Evolutionary conservation across 345 rosid genomes (phyloP).

Genomic region (Hirschfeldia incana): DNA sequence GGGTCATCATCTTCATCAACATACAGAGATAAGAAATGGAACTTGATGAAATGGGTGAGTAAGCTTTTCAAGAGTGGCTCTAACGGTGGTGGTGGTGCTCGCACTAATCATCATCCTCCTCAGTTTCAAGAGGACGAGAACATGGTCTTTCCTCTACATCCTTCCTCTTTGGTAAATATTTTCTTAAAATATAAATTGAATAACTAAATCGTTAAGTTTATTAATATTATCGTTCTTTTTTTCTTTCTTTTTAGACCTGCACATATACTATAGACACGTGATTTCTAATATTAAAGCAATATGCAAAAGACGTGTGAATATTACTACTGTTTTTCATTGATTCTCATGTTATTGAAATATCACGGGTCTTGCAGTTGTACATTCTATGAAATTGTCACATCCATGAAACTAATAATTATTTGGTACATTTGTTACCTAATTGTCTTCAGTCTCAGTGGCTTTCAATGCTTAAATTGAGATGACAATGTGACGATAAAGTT

Average conservation of each 20-base stretch:
- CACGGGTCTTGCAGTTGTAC: slow-evolving; percentile 32
- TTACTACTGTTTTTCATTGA: slow-evolving; percentile 22
- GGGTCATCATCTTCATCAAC: slow-evolving; percentile 51
- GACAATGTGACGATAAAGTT: slow-evolving; percentile 19
- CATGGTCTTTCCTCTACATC: slow-evolving; percentile 68
- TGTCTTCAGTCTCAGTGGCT: not conserved
- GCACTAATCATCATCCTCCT: slow-evolving; percentile 48
- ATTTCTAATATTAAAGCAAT: slow-evolving; percentile 22
- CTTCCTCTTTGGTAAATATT: slow-evolving; percentile 60
- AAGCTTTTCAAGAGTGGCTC: slow-evolving; percentile 73
- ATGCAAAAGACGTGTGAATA: slow-evolving; percentile 28
- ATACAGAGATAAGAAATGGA: slow-evolving; percentile 72
- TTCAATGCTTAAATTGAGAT: not conserved
- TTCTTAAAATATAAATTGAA: not conserved
- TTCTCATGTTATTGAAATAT: slow-evolving; percentile 5
- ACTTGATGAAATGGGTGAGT: slow-evolving; percentile 90
- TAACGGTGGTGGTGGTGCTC: slow-evolving; percentile 40
- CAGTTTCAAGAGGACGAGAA: slow-evolving; percentile 81
- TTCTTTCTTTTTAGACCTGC: not conserved
- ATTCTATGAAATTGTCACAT: slow-evolving; percentile 27
- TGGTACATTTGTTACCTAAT: not conserved
- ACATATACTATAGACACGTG: slow-evolving; percentile 21
- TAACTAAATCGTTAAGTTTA: not conserved
- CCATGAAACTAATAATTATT: slow-evolving; percentile 12
- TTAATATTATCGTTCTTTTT: not conserved